Evolutionary conservation across 2,329 filamentous ascomycete genomes (phyloP).

Genomic region (Colletotrichum acutatum): DNA sequence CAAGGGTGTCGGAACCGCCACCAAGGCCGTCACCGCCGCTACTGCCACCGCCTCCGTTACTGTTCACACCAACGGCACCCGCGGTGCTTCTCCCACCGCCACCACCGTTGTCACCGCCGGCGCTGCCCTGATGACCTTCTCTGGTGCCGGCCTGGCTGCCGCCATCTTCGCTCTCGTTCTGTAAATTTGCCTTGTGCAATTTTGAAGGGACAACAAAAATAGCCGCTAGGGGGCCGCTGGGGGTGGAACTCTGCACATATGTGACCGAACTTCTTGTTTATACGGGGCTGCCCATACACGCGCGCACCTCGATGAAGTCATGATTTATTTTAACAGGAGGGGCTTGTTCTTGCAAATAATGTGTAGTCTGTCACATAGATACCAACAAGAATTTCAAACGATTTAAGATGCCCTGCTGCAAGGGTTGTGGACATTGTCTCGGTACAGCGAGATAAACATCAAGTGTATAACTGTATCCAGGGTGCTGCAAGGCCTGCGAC

Average conservation of each 20-base stretch:
- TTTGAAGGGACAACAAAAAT: neutral
- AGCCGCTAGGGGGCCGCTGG: neutral
- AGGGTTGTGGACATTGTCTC: no score
- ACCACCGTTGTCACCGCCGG: slow-evolving; percentile 26
- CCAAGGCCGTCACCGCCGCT: slow-evolving; percentile 1
- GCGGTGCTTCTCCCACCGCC: neutral
- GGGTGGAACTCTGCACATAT: neutral
- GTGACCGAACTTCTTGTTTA: neutral
- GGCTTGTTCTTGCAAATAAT: slow-evolving; percentile 16
- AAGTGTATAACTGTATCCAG: neutral
- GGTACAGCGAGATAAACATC: neutral
- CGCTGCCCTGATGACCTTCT: slow-evolving; percentile 26
- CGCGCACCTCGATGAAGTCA: slow-evolving; percentile 5
- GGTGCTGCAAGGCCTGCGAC: neutral
- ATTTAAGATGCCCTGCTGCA: neutral
- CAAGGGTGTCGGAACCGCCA: slow-evolving; percentile 3
- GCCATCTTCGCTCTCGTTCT: slow-evolving; percentile 25
- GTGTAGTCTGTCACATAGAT: slow-evolving; percentile 23
- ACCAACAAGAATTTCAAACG: neutral
- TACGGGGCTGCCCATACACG: neutral
- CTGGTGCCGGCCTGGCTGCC: slow-evolving; percentile 15
- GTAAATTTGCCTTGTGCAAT: neutral
- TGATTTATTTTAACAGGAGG: neutral
- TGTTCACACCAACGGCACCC: slow-evolving; percentile 14
- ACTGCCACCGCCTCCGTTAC: neutral